These are phyloP conservation scores for Hypoxylon lenormandii DNA, from an alignment of 495 filamentous ascomycete species.

Conservation along the genomic window DNA sequence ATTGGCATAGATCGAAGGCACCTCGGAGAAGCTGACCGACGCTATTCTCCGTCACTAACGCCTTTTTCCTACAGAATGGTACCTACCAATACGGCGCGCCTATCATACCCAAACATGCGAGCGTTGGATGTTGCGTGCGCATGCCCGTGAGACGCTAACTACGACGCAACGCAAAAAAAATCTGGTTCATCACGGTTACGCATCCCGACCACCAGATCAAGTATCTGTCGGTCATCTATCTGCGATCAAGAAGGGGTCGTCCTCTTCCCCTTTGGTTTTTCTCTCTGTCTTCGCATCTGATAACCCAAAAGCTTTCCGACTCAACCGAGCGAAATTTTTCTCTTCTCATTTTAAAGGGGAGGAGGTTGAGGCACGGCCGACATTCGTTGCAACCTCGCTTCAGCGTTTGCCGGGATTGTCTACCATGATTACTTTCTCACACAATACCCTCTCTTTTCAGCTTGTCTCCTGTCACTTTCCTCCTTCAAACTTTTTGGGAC, in stretches of 20 bases:
- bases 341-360: neutral
- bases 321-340: neutral
- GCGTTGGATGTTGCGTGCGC: conserved; percentile 8
- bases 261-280: neutral
- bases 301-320: neutral
- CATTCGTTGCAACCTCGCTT: conserved; percentile 6
- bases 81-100: conserved; percentile 29
- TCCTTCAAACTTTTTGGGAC: conserved; percentile 1
- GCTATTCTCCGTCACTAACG: conserved; percentile 27
- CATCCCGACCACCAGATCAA: conserved; percentile 38
- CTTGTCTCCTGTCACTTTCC: conserved; percentile 5
- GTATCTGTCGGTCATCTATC: conserved; percentile 31
- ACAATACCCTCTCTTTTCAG: neutral
- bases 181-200: conserved; percentile 44
- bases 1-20: conserved; percentile 30
- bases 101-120: conserved; percentile 44
- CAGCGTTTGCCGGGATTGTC: conserved; percentile 2
- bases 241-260: conserved; percentile 17
- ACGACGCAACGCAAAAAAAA: conserved; percentile 15
- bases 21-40: conserved; percentile 42
- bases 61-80: conserved; percentile 4
- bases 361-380: neutral
- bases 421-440: neutral
- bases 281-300: neutral
- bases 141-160: neutral